Conservation (phyloP, 2,329 filamentous ascomycete species). For the Cercospora janseana region DNA sequence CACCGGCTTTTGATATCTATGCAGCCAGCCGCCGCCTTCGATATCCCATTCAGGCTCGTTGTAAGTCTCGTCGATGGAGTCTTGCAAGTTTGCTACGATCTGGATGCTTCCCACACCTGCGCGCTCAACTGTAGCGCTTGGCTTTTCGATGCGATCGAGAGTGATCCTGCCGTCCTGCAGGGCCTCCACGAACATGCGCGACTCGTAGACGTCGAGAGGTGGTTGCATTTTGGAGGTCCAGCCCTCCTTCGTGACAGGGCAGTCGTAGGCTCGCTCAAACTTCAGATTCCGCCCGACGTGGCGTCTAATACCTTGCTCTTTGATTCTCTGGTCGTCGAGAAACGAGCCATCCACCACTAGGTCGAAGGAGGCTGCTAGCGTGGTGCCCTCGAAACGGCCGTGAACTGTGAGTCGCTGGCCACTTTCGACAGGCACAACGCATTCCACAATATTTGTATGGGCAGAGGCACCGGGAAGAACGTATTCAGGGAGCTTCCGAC, state of each 20-base stretch:
- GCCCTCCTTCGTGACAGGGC: slow-evolving; percentile 1
- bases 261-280: slow-evolving; percentile 21
- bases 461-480: slow-evolving; percentile 33
- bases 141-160: background rate
- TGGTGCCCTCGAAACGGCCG: slow-evolving; percentile 37
- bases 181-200: slow-evolving; percentile 22
- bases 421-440: slow-evolving; percentile 39
- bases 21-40: slow-evolving; percentile 25
- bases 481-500: slow-evolving; percentile 37
- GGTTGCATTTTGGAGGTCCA: slow-evolving; percentile 12
- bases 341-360: slow-evolving; percentile 41
- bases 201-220: slow-evolving; percentile 24
- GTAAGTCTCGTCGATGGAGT: slow-evolving; percentile 1
- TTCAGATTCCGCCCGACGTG: slow-evolving; percentile 22
- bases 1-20: slow-evolving; percentile 12
- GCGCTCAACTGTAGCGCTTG: background rate
- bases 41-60: slow-evolving; percentile 19
- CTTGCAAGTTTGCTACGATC: slow-evolving; percentile 13
- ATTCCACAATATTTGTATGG: slow-evolving; percentile 33
- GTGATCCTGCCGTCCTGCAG: slow-evolving; percentile 9
- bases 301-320: slow-evolving; percentile 21
- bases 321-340: slow-evolving; percentile 27
- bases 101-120: slow-evolving; percentile 19
- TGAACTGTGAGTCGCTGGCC: slow-evolving; percentile 37
- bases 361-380: slow-evolving; percentile 37